A percentile compares a stretch with the other conserved stretches of the same genome.
phyloP scores from a whole-genome alignment of 2,329 filamentous ascomycete genomes.

The Fusarium caatingaense region DNA sequence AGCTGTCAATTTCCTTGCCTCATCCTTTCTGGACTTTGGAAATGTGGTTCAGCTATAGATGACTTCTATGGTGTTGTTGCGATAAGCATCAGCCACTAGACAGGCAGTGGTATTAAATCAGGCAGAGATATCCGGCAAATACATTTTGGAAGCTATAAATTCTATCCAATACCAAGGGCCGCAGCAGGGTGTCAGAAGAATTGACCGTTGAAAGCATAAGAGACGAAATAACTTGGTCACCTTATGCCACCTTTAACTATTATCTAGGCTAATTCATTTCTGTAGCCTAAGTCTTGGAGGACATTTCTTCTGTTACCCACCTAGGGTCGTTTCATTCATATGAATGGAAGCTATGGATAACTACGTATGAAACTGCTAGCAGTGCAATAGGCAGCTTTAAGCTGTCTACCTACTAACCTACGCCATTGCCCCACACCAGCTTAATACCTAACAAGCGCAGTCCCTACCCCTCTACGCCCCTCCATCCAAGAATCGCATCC shows the following conservation, averaged over 20 bases:
- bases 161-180: neutral
- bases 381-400: neutral
- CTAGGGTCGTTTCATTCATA: neutral
- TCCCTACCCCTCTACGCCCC: constrained; percentile 14
- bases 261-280: too few relatives aligned
- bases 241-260: too few relatives aligned
- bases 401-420: neutral
- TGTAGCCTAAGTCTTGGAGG: too few relatives aligned
- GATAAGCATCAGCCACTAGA: neutral
- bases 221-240: too few relatives aligned
- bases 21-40: neutral
- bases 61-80: neutral
- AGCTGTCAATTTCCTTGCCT: neutral
- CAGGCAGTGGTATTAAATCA: neutral
- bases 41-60: neutral
- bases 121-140: neutral
- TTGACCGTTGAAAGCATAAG: too few relatives aligned
- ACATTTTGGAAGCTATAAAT: neutral
- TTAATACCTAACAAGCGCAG: constrained; percentile 9
- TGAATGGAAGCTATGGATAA: neutral
- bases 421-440: constrained; percentile 34
- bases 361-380: constrained; percentile 1
- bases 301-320: too few relatives aligned
- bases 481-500: constrained; percentile 23
- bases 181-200: too few relatives aligned